These are phyloP conservation scores for Fusarium acutatum DNA, from an alignment of 2,329 filamentous ascomycete genomes.

Conservation along the genomic window DNA sequence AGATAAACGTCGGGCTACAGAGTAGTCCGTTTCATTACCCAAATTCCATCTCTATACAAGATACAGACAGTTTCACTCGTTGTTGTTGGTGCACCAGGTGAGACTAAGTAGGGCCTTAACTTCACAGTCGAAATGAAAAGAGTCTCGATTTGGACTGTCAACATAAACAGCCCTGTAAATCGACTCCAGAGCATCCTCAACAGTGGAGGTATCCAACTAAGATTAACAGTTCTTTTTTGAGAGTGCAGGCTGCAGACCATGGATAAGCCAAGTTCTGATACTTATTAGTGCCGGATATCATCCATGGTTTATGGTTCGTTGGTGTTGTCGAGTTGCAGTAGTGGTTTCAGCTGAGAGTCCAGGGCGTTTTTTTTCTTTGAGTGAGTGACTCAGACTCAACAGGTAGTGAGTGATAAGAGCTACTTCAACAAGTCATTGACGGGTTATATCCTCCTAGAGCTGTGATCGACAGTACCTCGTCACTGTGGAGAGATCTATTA, in stretches of 20 bases:
- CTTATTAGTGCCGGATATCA: neutral
- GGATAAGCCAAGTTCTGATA: conserved; percentile 6
- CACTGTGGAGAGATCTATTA: conserved; percentile 26
- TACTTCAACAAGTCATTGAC: neutral
- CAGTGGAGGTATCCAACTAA: conserved; percentile 9
- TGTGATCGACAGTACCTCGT: conserved; percentile 25
- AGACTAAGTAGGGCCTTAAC: conserved; percentile 4
- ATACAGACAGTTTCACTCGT: conserved; percentile 1
- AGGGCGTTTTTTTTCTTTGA: neutral
- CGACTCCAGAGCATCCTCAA: neutral
- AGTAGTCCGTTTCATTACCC: neutral
- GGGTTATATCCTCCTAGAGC: neutral
- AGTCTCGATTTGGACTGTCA: conserved; percentile 7
- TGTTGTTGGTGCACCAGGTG: conserved; percentile 4
- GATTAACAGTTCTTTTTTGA: neutral
- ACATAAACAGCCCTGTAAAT: conserved; percentile 14
- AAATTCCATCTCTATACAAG: neutral
- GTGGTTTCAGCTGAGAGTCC: conserved; percentile 27
- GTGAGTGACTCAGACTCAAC: neutral
- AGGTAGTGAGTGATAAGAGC: conserved; percentile 1
- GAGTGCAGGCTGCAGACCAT: neutral
- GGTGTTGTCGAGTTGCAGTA: conserved; percentile 25
- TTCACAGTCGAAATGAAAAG: conserved; percentile 16
- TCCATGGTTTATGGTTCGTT: conserved; percentile 3
- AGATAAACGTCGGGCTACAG: neutral